Conservation (phyloP, 2,329 filamentous ascomycete genomes). For the Byssoonygena ceratinophila region DNA sequence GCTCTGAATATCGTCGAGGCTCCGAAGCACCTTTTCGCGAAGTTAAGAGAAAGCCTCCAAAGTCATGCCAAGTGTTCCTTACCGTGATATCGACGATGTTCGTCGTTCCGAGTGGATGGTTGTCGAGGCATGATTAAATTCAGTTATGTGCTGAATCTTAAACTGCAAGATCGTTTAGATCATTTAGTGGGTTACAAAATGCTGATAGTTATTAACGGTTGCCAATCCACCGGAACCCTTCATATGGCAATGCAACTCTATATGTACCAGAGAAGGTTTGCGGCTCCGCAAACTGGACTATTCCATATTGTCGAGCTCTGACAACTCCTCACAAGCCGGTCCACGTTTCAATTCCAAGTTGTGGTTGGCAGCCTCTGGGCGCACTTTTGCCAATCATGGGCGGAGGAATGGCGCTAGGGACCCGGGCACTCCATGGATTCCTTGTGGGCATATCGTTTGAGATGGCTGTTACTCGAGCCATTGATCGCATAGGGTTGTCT, state of each 20-base stretch:
- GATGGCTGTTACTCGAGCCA: neutral
- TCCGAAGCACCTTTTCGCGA: neutral
- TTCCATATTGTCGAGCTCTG: neutral
- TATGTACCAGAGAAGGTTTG: neutral
- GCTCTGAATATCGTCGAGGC: neutral
- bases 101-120: neutral
- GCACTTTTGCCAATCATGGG: conserved; percentile 8
- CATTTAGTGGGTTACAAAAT: neutral
- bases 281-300: neutral
- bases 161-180: neutral
- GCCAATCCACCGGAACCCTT: neutral
- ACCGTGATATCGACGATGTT: neutral
- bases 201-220: neutral
- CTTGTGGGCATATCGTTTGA: neutral
- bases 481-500: neutral
- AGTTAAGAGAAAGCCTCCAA: neutral
- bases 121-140: neutral
- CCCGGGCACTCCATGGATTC: conserved; percentile 3
- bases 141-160: neutral
- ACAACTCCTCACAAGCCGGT: neutral
- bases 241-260: neutral
- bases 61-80: neutral
- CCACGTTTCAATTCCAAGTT: conserved; percentile 7
- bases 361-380: neutral
- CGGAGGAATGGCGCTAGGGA: neutral